Evolutionary conservation across 176 grass and related monocot species (phyloP), one percentile per base, ranked within the genome.

Genomic region (Triticum timopheevii): DNA sequence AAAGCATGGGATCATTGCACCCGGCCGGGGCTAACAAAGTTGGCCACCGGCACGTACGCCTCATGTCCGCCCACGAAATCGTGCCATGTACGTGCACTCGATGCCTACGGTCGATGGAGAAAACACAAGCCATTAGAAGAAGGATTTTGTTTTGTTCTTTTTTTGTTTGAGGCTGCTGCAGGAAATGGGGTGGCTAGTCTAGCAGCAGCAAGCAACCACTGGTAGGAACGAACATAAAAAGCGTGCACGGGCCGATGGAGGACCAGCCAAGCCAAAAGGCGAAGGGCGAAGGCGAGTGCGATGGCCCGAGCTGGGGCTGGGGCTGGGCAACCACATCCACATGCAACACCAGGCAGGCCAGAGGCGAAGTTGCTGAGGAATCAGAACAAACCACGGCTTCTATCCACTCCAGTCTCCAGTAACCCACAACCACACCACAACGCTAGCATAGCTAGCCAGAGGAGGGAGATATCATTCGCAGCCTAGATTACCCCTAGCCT

Each of bases 331-430:
- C 74, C 8, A 45, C 45, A 61, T 30, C 28, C 28, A 66, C 27
- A 77, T 77, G 61, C 23, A 69, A 0, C 13, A 69, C 10, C 34
- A 8, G 28, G 28, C 28, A 30, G 28, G 28, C 28, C 28, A 30
- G 28, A 30, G 28, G 68, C 17, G 33, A 34, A 25, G 71, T n/a
- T 50, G 24, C 0, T 4, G 73, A 83, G 80, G 80, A 88, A 88
- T 88, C 80, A 15, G 81, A 88, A 84, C 65, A 88, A 84, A 78
- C 24, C 69, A 38, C 49, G 5, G 22, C 39, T 36, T 47, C 19
- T 67, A n/a, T 58, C 28, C 45, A 22, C 19, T 38, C 68, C 68
- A 2, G 49, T 52, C 19, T 38, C 68, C 68, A 2, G 49, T 52
- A 52, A 52, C 23, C 28, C 65, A 19, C 30, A 39, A 30, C 84